Conservation (phyloP, 768 basidiomycete genomes). For the Auricularia heimuer region DNA sequence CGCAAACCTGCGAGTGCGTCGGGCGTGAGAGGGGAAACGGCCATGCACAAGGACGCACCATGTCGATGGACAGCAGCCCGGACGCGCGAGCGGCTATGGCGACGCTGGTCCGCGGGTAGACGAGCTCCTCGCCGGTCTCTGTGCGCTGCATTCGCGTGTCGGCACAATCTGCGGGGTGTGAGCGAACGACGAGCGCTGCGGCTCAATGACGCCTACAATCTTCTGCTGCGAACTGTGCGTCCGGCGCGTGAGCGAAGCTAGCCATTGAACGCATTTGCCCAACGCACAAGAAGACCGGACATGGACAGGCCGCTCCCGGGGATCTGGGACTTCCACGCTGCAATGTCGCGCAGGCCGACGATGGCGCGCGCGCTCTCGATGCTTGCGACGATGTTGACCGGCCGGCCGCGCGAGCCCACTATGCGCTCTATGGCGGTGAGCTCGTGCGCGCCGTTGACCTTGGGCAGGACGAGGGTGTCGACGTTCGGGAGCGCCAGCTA, state of each 20-base stretch:
- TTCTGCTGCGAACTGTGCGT: conserved; percentile 78
- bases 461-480: conserved; percentile 70
- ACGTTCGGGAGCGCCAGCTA: conserved; percentile 41
- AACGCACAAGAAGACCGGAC: conserved; percentile 54
- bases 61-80: conserved; percentile 78
- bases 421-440: conserved; percentile 48
- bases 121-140: conserved; percentile 59
- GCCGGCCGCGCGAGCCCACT: conserved; percentile 25
- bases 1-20: conserved; percentile 52
- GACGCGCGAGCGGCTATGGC: conserved; percentile 78
- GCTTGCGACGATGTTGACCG: conserved; percentile 61
- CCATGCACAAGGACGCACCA: conserved; percentile 39
- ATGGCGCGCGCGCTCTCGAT: conserved; percentile 76
- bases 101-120: conserved; percentile 75
- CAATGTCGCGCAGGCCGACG: conserved; percentile 60
- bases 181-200: not conserved
- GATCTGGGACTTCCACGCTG: conserved; percentile 49
- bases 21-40: not conserved
- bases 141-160: conserved; percentile 78
- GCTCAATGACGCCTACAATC: conserved; percentile 50
- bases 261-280: too few species aligned
- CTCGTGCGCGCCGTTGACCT: conserved; percentile 62
- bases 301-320: conserved; percentile 42
- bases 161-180: conserved; percentile 60
- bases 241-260: too few species aligned